Evolutionary conservation across 1,284 basidiomycete genomes (phyloP).

Genomic region (Moesziomyces aphidis): DNA sequence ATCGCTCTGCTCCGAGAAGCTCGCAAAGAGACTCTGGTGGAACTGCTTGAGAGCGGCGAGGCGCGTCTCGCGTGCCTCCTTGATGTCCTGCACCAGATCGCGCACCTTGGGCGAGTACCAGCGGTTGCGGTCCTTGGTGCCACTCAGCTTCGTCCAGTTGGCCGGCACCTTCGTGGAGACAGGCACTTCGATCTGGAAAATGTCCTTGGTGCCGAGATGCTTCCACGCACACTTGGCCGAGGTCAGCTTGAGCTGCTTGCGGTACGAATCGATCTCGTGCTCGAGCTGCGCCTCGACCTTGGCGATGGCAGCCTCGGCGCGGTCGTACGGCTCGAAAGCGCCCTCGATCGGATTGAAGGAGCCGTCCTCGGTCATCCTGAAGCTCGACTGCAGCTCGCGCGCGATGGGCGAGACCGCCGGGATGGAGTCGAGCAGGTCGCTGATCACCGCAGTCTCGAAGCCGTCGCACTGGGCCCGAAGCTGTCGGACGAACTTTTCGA

Average conservation of each 20-base stretch:
- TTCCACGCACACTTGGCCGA: slow-evolving; percentile 60
- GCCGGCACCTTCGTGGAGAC: slow-evolving; percentile 59
- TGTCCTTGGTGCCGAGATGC: slow-evolving; percentile 67
- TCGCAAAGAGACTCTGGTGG: slow-evolving; percentile 71
- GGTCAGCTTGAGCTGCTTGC: slow-evolving; percentile 52
- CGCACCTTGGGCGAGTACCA: slow-evolving; percentile 64
- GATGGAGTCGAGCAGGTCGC: slow-evolving; percentile 44
- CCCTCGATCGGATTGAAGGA: slow-evolving; percentile 59
- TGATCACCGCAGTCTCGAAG: slow-evolving; percentile 44
- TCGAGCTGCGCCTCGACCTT: slow-evolving; percentile 59
- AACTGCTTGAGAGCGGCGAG: slow-evolving; percentile 64
- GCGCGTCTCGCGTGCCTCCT: slow-evolving; percentile 65
- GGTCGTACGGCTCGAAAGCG: slow-evolving; percentile 57
- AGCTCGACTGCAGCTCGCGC: slow-evolving; percentile 51
- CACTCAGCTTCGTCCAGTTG: slow-evolving; percentile 62
- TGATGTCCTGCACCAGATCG: slow-evolving; percentile 64
- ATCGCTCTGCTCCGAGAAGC: slow-evolving; percentile 83
- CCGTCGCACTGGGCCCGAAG: slow-evolving; percentile 28
- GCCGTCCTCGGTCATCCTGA: slow-evolving; percentile 58
- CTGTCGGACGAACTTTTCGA: slow-evolving; percentile 40
- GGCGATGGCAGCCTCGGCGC: slow-evolving; percentile 49
- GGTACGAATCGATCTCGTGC: slow-evolving; percentile 47
- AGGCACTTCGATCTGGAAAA: slow-evolving; percentile 66
- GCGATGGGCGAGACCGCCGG: slow-evolving; percentile 58
- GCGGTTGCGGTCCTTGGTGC: slow-evolving; percentile 63